Conservation (phyloP, 768 basidiomycete species). For the Clathrus columnatus region DNA sequence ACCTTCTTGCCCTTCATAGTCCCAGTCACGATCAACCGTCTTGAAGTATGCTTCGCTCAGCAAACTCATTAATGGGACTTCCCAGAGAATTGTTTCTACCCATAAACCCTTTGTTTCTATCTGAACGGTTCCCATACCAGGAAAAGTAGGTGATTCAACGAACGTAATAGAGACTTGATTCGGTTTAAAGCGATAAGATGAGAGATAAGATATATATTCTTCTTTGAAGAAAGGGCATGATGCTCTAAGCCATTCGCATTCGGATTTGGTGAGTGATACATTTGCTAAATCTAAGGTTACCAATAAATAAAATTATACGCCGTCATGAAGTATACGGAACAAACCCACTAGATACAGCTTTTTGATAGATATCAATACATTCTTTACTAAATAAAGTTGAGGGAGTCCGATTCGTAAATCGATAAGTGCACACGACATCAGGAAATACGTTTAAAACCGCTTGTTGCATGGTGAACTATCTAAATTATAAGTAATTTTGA, state of each 20-base stretch:
- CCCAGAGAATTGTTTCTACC: constrained; percentile 87
- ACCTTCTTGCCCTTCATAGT: constrained; percentile 76
- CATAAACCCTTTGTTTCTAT: constrained; percentile 69
- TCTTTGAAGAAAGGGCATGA: constrained; percentile 68
- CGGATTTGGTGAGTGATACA: constrained; percentile 49
- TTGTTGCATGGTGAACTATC: constrained; percentile 93
- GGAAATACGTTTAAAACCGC: constrained; percentile 75
- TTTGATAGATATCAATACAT: constrained; percentile 52
- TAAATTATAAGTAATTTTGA: background rate
- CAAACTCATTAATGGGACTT: constrained; percentile 90
- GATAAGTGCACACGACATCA: constrained; percentile 58
- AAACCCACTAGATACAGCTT: constrained; percentile 46
- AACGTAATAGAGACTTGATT: constrained; percentile 63
- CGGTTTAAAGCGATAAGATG: constrained; percentile 60
- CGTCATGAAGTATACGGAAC: background rate
- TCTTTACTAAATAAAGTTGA: constrained; percentile 55
- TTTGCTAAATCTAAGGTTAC: constrained; percentile 52
- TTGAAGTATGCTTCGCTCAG: constrained; percentile 86
- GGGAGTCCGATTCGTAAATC: constrained; percentile 71
- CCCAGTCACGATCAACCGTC: constrained; percentile 72
- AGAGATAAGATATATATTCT: constrained; percentile 71
- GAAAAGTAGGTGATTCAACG: constrained; percentile 41
- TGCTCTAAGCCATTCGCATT: constrained; percentile 55
- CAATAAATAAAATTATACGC: constrained; percentile 2
- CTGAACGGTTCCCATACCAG: constrained; percentile 50